Percentiles rank a stretch among this genome's conserved stretches.
Evolutionary conservation across 768 basidiomycete species (phyloP).

Genomic region (Trametes punicea): DNA sequence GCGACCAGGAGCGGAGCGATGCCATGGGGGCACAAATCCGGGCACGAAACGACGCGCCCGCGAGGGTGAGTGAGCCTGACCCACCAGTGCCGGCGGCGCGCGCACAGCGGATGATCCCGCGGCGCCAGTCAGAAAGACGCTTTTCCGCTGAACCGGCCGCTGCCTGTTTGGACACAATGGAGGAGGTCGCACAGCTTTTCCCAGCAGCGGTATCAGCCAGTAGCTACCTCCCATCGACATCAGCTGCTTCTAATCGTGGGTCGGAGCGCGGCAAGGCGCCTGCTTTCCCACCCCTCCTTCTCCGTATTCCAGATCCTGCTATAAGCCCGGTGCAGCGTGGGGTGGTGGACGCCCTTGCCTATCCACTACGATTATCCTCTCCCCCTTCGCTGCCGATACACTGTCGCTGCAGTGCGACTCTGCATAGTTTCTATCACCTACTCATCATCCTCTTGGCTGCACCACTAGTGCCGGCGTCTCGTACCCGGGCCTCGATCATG

Average conservation of each 20-base stretch:
- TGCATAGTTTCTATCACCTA: neutral
- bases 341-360: neutral
- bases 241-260: neutral
- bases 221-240: conserved; percentile 2
- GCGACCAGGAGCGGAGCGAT: no score
- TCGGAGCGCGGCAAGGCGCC: neutral
- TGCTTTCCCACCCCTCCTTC: conserved; percentile 1
- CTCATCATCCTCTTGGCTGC: no score
- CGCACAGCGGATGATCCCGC: neutral
- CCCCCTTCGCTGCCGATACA: no score
- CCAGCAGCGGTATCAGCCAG: conserved; percentile 5
- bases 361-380: neutral
- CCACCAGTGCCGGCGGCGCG: no score
- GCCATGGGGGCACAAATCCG: no score
- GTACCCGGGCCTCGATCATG: conserved; percentile 2
- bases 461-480: neutral
- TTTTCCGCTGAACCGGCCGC: conserved; percentile 2
- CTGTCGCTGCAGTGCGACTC: neutral
- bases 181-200: conserved; percentile 17
- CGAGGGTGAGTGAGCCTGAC: neutral
- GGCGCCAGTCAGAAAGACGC: conserved; percentile 19
- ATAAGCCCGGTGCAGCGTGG: neutral
- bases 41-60: neutral
- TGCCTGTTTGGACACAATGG: conserved; percentile 8
- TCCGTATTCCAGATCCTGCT: neutral